phyloP scores from a whole-genome alignment of 2,329 filamentous ascomycete genomes.

The Pyricularia grisea region DNA sequence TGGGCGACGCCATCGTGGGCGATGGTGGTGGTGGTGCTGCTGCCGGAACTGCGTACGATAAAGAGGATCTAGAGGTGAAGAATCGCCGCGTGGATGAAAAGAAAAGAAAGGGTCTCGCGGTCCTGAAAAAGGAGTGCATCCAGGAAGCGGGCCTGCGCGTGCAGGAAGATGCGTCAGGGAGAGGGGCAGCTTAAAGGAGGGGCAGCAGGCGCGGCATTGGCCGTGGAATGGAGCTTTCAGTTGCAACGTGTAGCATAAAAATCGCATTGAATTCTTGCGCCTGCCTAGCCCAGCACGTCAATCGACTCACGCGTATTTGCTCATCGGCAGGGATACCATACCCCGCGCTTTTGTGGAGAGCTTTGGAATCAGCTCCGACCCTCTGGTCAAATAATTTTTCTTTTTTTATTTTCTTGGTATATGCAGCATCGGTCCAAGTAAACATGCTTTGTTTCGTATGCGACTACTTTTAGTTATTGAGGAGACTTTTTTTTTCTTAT shows the following conservation, averaged over 20 bases:
- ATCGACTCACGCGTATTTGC: not conserved
- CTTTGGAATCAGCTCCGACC: not conserved
- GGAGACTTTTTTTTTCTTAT: not conserved
- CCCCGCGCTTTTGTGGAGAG: not conserved
- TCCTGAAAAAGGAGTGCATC: constrained; percentile 6
- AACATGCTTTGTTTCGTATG: not conserved
- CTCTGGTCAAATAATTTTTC: not conserved
- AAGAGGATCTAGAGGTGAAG: not conserved
- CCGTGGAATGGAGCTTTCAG: not conserved
- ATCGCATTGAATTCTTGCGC: not conserved
- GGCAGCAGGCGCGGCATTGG: not conserved
- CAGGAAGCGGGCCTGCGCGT: constrained; percentile 3
- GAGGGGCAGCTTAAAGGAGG: not conserved
- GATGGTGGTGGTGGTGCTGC: too few species aligned
- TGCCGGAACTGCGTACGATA: not conserved
- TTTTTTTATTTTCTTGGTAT: not conserved
- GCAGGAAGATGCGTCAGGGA: not conserved
- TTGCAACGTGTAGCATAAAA: not conserved
- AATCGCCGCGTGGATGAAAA: not conserved
- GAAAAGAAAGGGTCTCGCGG: not conserved
- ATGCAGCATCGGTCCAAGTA: not conserved
- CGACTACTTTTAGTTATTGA: not conserved
- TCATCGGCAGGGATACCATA: not conserved
- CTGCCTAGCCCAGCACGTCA: not conserved
- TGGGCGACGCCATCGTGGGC: constrained; percentile 3